Evolutionary conservation across 2,329 filamentous ascomycete genomes (phyloP).

Genomic region (Pyricularia sp.): DNA sequence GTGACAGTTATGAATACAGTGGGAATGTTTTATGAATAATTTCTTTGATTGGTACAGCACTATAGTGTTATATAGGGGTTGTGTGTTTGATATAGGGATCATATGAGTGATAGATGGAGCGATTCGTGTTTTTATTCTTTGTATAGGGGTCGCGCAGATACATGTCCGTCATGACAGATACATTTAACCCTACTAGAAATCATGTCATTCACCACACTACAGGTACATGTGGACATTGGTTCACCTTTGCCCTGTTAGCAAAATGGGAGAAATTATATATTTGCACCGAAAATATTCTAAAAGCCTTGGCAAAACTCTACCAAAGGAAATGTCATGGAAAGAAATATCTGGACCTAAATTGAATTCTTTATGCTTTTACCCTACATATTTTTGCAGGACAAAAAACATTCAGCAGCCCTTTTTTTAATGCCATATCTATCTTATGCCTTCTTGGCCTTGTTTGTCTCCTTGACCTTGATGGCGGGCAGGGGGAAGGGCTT

Average conservation of each 20-base stretch:
- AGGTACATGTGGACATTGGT: background rate
- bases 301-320: background rate
- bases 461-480: slow-evolving; percentile 48
- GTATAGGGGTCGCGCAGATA: background rate
- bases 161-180: background rate
- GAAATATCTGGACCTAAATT: background rate
- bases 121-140: background rate
- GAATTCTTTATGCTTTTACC: background rate
- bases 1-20: background rate
- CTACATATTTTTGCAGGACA: background rate
- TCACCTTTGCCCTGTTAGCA: background rate
- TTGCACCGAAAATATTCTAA: background rate
- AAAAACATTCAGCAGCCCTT: background rate
- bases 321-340: background rate
- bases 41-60: background rate
- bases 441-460: background rate
- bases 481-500: slow-evolving; percentile 55
- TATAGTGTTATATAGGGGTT: background rate
- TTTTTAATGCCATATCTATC: background rate
- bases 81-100: background rate
- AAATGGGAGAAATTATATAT: background rate
- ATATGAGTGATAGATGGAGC: background rate
- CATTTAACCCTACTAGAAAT: background rate
- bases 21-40: background rate
- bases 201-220: background rate